Evolutionary conservation across 805 yeast genomes (phyloP).

Genomic region (Schwanniomyces sp.): DNA sequence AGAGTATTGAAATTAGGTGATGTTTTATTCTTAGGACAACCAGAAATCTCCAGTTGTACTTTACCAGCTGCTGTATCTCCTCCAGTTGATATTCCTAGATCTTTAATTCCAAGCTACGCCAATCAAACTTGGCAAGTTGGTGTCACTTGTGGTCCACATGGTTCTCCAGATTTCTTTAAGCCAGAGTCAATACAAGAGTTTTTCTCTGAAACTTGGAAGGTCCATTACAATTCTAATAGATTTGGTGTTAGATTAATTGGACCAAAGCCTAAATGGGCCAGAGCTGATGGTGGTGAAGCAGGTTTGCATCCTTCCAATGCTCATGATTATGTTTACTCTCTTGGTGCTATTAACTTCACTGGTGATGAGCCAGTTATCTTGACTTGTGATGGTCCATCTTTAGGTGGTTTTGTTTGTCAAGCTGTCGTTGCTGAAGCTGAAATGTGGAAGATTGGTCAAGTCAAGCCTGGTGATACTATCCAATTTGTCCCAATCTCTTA

Average conservation of each 20-base stretch:
- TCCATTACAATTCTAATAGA: conserved; percentile 95
- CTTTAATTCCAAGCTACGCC: conserved; percentile 55
- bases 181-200: conserved; percentile 73
- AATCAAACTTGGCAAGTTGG: conserved; percentile 76
- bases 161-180: conserved; percentile 92
- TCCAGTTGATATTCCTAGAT: conserved; percentile 58
- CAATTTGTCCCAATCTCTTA: conserved; percentile 76
- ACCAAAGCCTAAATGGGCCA: conserved; percentile 96
- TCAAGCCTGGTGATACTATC: conserved; percentile 88
- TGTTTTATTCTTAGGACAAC: conserved; percentile 82
- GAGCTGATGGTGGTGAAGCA: conserved; percentile 95
- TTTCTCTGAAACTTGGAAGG: conserved; percentile 82
- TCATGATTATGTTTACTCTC: conserved; percentile 93
- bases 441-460: conserved; percentile 98
- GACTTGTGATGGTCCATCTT: conserved; percentile 96
- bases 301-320: conserved; percentile 99
- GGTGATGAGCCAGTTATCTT: conserved; percentile 98
- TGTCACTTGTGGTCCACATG: conserved; percentile 97
- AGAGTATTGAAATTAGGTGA: conserved; percentile 90
- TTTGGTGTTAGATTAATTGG: conserved; percentile 94
- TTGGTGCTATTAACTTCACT: conserved; percentile 96
- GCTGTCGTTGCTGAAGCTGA: conserved; percentile 96
- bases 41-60: conserved; percentile 63
- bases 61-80: conserved; percentile 71
- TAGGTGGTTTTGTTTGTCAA: conserved; percentile 96